These are phyloP conservation scores for Colletotrichum karsti DNA, from an alignment of 2,329 filamentous ascomycete genomes.

Conservation along the genomic window DNA sequence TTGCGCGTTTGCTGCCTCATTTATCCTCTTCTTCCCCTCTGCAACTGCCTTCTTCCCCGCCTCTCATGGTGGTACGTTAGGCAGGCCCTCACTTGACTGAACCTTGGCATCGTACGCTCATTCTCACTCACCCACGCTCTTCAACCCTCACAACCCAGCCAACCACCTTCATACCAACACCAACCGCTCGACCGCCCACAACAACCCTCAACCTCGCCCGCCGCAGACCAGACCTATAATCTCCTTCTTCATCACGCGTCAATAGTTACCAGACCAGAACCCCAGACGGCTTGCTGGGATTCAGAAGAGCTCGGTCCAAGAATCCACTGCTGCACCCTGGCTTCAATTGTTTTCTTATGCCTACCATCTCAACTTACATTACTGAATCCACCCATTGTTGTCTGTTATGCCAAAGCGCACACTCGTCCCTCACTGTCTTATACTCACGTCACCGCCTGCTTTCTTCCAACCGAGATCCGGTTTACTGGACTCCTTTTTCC, in stretches of 20 bases:
- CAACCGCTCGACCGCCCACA: background rate
- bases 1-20: constrained; percentile 3
- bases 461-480: background rate
- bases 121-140: background rate
- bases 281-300: constrained; percentile 12
- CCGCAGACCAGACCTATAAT: background rate
- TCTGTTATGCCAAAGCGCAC: constrained; percentile 23
- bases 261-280: constrained; percentile 3
- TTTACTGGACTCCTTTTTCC: background rate
- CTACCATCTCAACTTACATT: constrained; percentile 24
- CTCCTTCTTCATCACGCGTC: constrained; percentile 6
- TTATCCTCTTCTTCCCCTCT: background rate
- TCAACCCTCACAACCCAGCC: background rate
- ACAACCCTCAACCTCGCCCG: background rate
- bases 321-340: constrained; percentile 21
- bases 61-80: constrained; percentile 10
- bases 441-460: constrained; percentile 19
- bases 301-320: constrained; percentile 14
- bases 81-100: constrained; percentile 17
- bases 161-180: constrained; percentile 1
- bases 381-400: constrained; percentile 11
- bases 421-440: constrained; percentile 18
- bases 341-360: constrained; percentile 25
- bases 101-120: background rate
- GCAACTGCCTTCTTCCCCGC: background rate